Conservation (phyloP, 2,329 filamentous ascomycete genomes). For the Didymella pinodella region DNA sequence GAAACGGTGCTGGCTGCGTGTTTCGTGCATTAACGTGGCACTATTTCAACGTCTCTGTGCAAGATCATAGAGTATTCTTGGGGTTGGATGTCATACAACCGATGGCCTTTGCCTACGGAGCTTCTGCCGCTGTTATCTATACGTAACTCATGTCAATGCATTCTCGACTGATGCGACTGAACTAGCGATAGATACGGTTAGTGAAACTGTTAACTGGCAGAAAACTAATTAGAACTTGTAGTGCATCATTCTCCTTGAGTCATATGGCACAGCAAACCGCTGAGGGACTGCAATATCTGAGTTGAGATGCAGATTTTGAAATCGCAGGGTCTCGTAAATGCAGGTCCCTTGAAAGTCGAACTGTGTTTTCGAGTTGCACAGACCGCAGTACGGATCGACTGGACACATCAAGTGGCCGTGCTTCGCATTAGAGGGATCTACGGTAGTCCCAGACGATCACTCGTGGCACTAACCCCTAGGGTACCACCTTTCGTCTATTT, state of each 20-base stretch:
- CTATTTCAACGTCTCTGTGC: conserved; percentile 4
- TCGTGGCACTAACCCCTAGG: conserved; percentile 27
- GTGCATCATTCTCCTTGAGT: conserved; percentile 4
- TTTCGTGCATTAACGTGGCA: conserved; percentile 6
- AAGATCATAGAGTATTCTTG: conserved; percentile 1
- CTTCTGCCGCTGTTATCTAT: conserved; percentile 9
- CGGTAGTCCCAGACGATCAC: conserved; percentile 29
- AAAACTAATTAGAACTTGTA: conserved; percentile 9
- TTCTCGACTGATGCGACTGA: conserved; percentile 11
- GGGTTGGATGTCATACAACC: conserved; percentile 2
- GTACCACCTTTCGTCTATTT: conserved; percentile 18
- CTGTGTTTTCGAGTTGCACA: conserved; percentile 8
- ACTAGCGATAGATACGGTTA: conserved; percentile 23
- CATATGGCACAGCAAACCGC: background rate
- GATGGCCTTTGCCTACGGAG: conserved; percentile 3
- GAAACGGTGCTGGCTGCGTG: conserved; percentile 12
- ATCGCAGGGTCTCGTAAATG: conserved; percentile 21
- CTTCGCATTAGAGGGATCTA: conserved; percentile 22
- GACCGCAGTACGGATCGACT: conserved; percentile 19
- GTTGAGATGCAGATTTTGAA: conserved; percentile 11
- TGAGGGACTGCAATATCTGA: conserved; percentile 6
- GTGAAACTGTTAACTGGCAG: conserved; percentile 30
- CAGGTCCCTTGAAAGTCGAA: conserved; percentile 12
- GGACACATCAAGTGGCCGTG: conserved; percentile 20
- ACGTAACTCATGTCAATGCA: conserved; percentile 5